Conservation (phyloP, 2,329 filamentous ascomycete species). For the Cytospora chrysosperma region DNA sequence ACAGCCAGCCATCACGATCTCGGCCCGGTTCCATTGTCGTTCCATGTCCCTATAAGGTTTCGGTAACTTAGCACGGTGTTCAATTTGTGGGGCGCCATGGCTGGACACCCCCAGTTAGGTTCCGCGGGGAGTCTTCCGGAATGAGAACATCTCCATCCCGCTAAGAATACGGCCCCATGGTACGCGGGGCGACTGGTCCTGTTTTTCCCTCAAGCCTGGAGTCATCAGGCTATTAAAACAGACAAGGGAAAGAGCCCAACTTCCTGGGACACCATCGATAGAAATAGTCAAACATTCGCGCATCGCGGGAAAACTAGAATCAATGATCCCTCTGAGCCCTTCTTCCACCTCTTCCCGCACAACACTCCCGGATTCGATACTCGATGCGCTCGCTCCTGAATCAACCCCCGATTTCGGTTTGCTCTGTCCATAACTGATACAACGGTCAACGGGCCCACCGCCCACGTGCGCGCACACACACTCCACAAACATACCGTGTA, state of each 20-base stretch:
- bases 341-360: background rate
- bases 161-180: background rate
- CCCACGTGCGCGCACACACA: background rate
- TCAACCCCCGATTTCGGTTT: too few relatives aligned
- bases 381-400: background rate
- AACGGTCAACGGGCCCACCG: background rate
- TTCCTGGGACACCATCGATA: background rate
- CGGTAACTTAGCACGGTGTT: background rate
- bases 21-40: background rate
- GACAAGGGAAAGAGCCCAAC: background rate
- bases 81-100: background rate
- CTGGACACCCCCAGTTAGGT: background rate
- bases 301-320: background rate
- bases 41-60: background rate
- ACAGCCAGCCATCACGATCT: background rate
- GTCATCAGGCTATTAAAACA: too few relatives aligned
- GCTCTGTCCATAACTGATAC: too few relatives aligned
- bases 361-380: background rate
- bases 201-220: background rate
- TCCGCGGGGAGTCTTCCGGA: background rate
- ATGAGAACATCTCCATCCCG: background rate
- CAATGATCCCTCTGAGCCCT: background rate
- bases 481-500: background rate
- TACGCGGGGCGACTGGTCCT: background rate
- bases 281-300: background rate